These are phyloP conservation scores for Talinum fruticosum DNA, from an alignment of 148 eudicot species.

Conservation along the genomic window DNA sequence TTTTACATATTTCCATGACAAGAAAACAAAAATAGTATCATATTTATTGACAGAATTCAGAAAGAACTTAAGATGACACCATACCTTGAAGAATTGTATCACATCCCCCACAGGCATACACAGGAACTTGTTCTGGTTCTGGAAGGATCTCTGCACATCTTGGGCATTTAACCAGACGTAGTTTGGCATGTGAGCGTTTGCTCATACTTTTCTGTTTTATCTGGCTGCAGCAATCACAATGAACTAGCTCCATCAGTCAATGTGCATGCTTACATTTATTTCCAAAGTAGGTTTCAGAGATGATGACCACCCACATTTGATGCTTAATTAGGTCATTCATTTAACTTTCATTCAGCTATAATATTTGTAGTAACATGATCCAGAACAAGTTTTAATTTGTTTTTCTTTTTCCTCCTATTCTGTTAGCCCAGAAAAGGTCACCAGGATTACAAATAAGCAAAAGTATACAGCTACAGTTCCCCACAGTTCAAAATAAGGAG, in stretches of 20 bases:
- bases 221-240: slow-evolving; percentile 19
- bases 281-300: no score
- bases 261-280: background rate
- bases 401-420: background rate
- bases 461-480: no score
- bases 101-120: slow-evolving; percentile 84
- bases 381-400: background rate
- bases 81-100: slow-evolving; percentile 69
- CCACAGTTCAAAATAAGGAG: background rate
- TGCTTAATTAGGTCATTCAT: background rate
- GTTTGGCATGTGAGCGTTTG: slow-evolving; percentile 26
- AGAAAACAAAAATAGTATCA: background rate
- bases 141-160: slow-evolving; percentile 57
- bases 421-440: background rate
- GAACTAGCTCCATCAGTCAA: slow-evolving; percentile 11
- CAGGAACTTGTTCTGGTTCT: slow-evolving; percentile 55
- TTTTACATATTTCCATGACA: background rate
- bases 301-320: background rate
- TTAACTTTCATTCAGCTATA: no score
- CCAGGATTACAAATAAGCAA: background rate
- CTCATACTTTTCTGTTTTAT: slow-evolving; percentile 38
- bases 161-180: slow-evolving; percentile 77
- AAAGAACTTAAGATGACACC: background rate
- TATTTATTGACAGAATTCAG: background rate
- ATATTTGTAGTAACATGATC: background rate